Evolutionary conservation across 2,329 filamentous ascomycete species (phyloP).

Genomic region (Sporothrix phasma): DNA sequence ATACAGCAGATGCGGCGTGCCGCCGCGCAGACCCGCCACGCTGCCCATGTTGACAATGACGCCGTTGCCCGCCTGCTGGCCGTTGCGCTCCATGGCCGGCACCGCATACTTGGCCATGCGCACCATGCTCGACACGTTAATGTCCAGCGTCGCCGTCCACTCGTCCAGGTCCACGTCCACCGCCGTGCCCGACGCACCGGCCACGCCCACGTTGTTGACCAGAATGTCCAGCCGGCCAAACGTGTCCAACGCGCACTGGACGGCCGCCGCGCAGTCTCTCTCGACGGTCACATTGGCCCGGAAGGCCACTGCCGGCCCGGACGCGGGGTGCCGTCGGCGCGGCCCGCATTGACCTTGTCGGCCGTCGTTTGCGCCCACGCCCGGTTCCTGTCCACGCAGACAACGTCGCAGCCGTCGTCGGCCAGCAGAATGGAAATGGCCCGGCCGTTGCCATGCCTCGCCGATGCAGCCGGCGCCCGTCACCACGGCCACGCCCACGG

Average conservation of each 20-base stretch:
- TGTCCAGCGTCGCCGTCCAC: conserved; percentile 47
- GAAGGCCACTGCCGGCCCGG: conserved; percentile 30
- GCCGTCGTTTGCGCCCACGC: conserved; percentile 18
- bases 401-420: conserved; percentile 20
- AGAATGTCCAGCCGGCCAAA: conserved; percentile 53
- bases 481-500: conserved; percentile 20
- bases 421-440: conserved; percentile 23
- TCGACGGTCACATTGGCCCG: conserved; percentile 46
- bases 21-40: conserved; percentile 45
- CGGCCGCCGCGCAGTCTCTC: conserved; percentile 38
- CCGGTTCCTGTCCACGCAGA: conserved; percentile 21
- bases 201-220: conserved; percentile 55
- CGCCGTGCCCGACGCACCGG: conserved; percentile 48
- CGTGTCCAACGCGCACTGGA: conserved; percentile 32
- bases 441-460: conserved; percentile 22
- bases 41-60: conserved; percentile 52
- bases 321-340: conserved; percentile 16
- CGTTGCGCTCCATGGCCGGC: conserved; percentile 48
- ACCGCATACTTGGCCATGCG: conserved; percentile 53
- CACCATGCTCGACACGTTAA: conserved; percentile 58
- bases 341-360: conserved; percentile 10
- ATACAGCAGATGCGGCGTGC: conserved; percentile 36
- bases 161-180: conserved; percentile 48
- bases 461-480: conserved; percentile 21
- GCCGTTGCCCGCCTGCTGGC: conserved; percentile 30